Conservation (phyloP, 169 alveolate species). For the Plasmodium knowlesi region DNA sequence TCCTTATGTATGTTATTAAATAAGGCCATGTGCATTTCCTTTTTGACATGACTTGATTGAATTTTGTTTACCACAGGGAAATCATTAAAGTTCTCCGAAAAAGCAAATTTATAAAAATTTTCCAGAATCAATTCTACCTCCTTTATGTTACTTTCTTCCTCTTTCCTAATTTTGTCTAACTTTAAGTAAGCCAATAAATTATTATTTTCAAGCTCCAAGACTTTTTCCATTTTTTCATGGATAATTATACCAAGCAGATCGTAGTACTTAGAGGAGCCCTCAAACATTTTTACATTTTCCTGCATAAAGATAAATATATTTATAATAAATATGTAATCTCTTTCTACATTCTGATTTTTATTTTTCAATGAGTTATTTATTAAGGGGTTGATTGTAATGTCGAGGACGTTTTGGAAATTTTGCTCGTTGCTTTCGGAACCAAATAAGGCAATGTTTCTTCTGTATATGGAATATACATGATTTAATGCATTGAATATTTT, state of each 20-base stretch:
- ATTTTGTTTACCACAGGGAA: constrained; percentile 33
- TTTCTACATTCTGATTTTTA: constrained; percentile 27
- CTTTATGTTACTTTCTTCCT: constrained; percentile 8
- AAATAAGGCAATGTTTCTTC: constrained; percentile 4
- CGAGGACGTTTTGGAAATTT: constrained; percentile 71
- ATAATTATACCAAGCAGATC: constrained; percentile 40
- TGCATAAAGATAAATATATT: constrained; percentile 58
- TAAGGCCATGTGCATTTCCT: constrained; percentile 3
- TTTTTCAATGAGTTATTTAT: constrained; percentile 67
- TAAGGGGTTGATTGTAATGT: constrained; percentile 65
- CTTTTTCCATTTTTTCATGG: constrained; percentile 47
- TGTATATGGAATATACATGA: constrained; percentile 41
- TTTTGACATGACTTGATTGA: constrained; percentile 24
- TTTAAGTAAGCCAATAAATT: constrained; percentile 13
- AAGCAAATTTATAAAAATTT: constrained; percentile 56
- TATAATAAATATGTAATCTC: constrained; percentile 58
- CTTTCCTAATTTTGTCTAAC: constrained; percentile 27
- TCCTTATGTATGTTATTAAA: constrained; percentile 20
- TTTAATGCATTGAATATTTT: constrained; percentile 57
- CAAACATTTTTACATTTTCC: constrained; percentile 42
- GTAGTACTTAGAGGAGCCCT: constrained; percentile 57
- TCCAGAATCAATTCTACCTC: constrained; percentile 34
- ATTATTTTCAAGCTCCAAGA: constrained; percentile 15
- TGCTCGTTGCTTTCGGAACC: constrained; percentile 15
- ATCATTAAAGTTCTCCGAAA: constrained; percentile 34